Conservation (phyloP, 2,329 filamentous ascomycete species). For the Phialemoniopsis sp. region DNA sequence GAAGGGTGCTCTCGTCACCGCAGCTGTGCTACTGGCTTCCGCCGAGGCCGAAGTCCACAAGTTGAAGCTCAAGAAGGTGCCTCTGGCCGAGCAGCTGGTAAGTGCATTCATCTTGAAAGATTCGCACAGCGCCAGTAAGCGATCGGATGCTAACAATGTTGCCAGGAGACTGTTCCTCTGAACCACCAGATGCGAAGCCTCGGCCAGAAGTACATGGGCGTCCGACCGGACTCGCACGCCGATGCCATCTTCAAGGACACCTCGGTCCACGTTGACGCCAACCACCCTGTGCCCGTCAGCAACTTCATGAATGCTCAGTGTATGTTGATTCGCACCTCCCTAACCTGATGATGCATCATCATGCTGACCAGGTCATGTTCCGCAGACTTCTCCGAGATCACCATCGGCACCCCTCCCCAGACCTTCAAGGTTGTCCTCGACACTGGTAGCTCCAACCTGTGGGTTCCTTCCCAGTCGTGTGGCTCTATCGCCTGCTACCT, state of each 20-base stretch:
- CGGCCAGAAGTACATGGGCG: conserved; percentile 94
- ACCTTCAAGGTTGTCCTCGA: conserved; percentile 98
- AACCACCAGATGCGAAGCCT: conserved; percentile 77
- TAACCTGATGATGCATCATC: conserved; percentile 3
- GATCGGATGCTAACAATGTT: conserved; percentile 5
- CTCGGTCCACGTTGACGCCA: conserved; percentile 58
- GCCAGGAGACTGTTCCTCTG: conserved; percentile 71
- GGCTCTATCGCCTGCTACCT: conserved; percentile 97
- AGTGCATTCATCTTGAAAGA: conserved; percentile 20
- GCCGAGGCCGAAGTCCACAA: conserved; percentile 86
- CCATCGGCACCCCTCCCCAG: conserved; percentile 87
- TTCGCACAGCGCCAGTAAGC: background rate
- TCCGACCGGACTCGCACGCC: conserved; percentile 63
- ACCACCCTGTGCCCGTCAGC: conserved; percentile 82
- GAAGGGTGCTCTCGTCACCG: conserved; percentile 80
- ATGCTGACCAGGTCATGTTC: conserved; percentile 3
- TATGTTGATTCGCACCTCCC: conserved; percentile 42
- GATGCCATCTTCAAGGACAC: conserved; percentile 78
- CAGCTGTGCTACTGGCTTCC: conserved; percentile 76
- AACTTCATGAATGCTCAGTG: conserved; percentile 99
- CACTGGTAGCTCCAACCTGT: conserved; percentile 97
- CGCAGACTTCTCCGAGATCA: conserved; percentile 93
- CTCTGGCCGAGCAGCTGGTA: conserved; percentile 88
- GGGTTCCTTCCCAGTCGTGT: conserved; percentile 90
- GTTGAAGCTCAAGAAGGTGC: conserved; percentile 96